Base-by-base conservation (phyloP, 495 filamentous ascomycete species). In the Lasiosphaeria hispida region DNA sequence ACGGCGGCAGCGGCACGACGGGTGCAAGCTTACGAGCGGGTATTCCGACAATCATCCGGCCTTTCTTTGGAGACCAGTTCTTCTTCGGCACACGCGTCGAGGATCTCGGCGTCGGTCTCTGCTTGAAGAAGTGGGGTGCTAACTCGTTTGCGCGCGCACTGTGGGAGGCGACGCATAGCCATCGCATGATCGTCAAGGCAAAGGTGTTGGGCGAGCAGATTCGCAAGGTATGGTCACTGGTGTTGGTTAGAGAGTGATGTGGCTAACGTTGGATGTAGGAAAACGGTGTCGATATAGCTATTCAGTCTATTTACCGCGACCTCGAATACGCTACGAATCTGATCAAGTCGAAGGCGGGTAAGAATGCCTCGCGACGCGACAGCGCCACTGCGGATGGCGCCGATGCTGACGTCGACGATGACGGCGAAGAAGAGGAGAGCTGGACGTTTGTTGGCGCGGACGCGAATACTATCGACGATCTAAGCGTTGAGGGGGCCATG, bases 41-140 rank as follows among this genome's bases (percentile, higher is more conserved):
- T 10, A 82, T 97, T 15, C 95, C 94, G 0, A 97, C 94, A 2
- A 91, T 98, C 57, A 85, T 97, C 66, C 92, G 95, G 58, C 94
- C 94, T 0, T 97, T 97, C 73, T 98, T 98, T 69, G 94, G 94
- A 4, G 94, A 98, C 62, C 94, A 98, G 65, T 96, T 90, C 78
- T 98, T 98, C 77, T 97, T 93, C 66, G 94, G 90, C 2, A 83
- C 79, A 11, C 84, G 94, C 0, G 85, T 97, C 4, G 92, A 97
- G 70, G 92, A 96, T 65, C 72, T 98, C 4, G 92, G 94, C 3
- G 93, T 97, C 9, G 94, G 94, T 3, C 87, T 96, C 48, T 92
- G 84, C 65, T 79, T 98, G 69, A 91, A 88, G 74, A 95, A 89
- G 72, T 80, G 96, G 66, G 97, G 96, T 30, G 85, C 88, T 42